These are phyloP conservation scores for Thermochaetoides thermophila DNA, from an alignment of 495 filamentous ascomycete species.

Conservation along the genomic window DNA sequence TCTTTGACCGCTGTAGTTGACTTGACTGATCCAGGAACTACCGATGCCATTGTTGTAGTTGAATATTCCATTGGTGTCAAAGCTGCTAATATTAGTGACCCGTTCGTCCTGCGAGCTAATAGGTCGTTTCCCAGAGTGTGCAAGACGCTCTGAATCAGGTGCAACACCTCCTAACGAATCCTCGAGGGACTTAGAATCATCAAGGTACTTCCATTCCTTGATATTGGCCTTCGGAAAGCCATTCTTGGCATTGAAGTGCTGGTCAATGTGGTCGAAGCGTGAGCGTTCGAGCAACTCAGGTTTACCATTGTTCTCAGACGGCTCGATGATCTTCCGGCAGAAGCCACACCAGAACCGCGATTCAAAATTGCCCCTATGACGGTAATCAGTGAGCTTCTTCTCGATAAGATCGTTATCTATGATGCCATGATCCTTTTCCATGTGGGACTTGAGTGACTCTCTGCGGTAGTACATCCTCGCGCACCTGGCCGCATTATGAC, in stretches of 20 bases:
- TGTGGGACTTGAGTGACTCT: constrained; percentile 46
- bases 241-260: constrained; percentile 46
- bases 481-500: no score
- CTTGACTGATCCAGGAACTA: no score
- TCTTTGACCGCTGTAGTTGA: no score
- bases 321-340: constrained; percentile 43
- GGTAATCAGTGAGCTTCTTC: constrained; percentile 32
- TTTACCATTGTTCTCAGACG: constrained; percentile 37
- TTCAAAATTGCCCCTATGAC: constrained; percentile 56
- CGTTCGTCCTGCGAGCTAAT: no score
- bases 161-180: no score
- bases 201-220: constrained; percentile 23
- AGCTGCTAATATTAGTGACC: no score
- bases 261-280: constrained; percentile 84
- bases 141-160: no score
- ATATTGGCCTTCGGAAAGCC: constrained; percentile 17
- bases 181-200: constrained; percentile 2
- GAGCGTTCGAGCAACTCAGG: constrained; percentile 57
- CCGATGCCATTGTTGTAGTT: no score
- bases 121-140: no score
- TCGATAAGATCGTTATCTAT: constrained; percentile 27
- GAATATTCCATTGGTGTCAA: no score
- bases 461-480: constrained; percentile 46
- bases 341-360: constrained; percentile 84
- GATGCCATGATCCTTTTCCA: constrained; percentile 39